Evolutionary conservation across 1,284 basidiomycete species (phyloP), one percentile per base, ranked within the genome.

Genomic region (Pisolithus thermaeus): DNA sequence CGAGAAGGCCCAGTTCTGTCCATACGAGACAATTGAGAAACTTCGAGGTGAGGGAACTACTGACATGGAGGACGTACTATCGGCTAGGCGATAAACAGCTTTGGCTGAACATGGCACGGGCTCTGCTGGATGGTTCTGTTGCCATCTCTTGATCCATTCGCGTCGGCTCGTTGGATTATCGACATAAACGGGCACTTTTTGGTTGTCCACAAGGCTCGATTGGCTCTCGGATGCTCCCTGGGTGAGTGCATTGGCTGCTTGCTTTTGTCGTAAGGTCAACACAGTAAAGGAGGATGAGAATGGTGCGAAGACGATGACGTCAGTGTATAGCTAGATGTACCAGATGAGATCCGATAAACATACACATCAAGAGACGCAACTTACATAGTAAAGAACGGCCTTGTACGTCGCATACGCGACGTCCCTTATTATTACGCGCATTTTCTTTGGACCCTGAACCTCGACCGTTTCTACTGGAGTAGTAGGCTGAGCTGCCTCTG

Each of bases 31-130:
- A 35, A 27, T n/a, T 20, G 40, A 27, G 25, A 14, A 42, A 28
- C 14, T 35, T 35, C 32, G 12, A 35, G 4, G 14, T 6, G 14
- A 14, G 12, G 12, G 47, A 16, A 57, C 18, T 27, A 14, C 7
- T n/a, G n/a, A 37, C n/a, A 22, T 16, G 30, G 52, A 47, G 28
- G 23, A 73, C 83, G 62, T 57, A 90, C 87, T 80, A 60, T 92
- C 90, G 3, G 90, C 90, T n/a, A 93, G 75, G 39, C 88, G 75
- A 65, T 92, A 94, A n/a, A 87, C 83, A 3, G 91, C 86, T 69
- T 94, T 94, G 9, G 92, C 90, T 22, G 87, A 90, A 60, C 90
- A 90, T 0, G 91, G 91, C n/a, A 77, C 72, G 1, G 88, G 87
- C 38, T 79, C 74, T 14, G 77, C 78, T 2, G 78, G 78, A 61